Conservation (phyloP, 1,284 basidiomycete species). For the Porodaedalea pini region DNA sequence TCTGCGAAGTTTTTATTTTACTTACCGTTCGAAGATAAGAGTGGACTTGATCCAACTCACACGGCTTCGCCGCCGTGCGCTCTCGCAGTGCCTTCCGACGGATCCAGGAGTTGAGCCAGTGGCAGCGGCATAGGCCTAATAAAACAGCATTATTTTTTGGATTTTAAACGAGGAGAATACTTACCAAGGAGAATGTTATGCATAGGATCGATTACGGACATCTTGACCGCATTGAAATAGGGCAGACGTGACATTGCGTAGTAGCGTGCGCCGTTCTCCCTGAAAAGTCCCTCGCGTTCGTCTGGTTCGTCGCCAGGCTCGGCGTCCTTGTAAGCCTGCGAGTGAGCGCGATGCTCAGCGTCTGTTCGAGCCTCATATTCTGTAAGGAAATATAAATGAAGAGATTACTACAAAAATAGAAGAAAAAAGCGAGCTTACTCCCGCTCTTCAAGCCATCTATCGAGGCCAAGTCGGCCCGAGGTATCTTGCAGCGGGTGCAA, state of each 20-base stretch:
- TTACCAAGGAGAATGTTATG: constrained; percentile 23
- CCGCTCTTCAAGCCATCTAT: too few species aligned
- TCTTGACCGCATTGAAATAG: constrained; percentile 20
- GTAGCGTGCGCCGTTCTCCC: constrained; percentile 11
- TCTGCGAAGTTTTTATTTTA: neutral
- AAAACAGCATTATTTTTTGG: neutral
- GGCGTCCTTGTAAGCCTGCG: too few species aligned
- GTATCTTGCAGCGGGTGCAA: constrained; percentile 13
- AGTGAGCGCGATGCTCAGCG: too few species aligned
- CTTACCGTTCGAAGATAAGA: constrained; percentile 10
- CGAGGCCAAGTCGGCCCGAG: neutral
- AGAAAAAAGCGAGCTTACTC: too few species aligned
- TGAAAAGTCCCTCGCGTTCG: constrained; percentile 1
- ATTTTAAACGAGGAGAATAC: neutral
- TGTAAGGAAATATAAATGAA: too few species aligned
- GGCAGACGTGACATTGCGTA: constrained; percentile 11
- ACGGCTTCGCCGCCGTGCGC: neutral
- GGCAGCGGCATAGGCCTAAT: constrained; percentile 14
- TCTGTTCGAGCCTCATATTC: too few species aligned
- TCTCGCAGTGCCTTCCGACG: neutral
- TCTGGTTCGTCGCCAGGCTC: too few species aligned
- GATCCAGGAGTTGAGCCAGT: constrained; percentile 20
- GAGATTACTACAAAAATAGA: too few species aligned
- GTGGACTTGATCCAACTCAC: constrained; percentile 19
- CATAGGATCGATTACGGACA: constrained; percentile 22